Base-by-base conservation (phyloP, 768 basidiomycete genomes). In the Leccinum aurantiacum region DNA sequence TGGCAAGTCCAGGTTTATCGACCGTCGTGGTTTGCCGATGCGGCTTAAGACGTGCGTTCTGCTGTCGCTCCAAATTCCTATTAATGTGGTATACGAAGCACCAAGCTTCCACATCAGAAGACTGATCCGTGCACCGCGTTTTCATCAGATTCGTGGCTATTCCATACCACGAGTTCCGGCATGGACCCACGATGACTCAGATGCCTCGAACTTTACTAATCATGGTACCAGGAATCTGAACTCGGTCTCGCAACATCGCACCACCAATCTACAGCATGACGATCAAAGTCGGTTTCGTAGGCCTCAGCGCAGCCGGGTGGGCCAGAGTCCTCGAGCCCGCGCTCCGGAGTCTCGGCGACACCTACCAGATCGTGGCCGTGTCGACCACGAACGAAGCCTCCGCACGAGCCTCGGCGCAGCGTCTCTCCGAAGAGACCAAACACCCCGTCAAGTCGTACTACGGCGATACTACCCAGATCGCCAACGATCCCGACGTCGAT, bases 401-500 rank as follows among this genome's bases (percentile, higher is more conserved):
- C 8, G 61, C 61, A 3, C n/a, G 17, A 3, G 61, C 53, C 15
- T 62, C 61, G 4, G 61, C 61, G 7, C 19, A 52, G 11, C 61
- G 61, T 15, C 49, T 62, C 33, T 47, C 61, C 17, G 25, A 59
- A 22, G 52, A 58, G 44, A 63, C 56, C 1, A 22, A 31, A 0
- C 27, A 53, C 54, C 57, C 60, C 27, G 50, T 63, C 49, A 63
- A 63, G 29, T 60, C 57, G 3, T 62, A 62, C 50, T 37, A 53
- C 4, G 63, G 60, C 10, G 62, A 63, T 27, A 62, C 60, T 9
- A n/a, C 53, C 15, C 60, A 62, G 41, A 62, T 63, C 14, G 63
- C 63, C 19, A 63, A 48, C 29, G 63, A 63, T 53, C 56, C 63
- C 22, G 63, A 63, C 22, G 61, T 63, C 24, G 56, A 63, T 11